Evolutionary conservation across 2,329 filamentous ascomycete species (phyloP), one percentile per base, ranked within the genome.

Genomic region (Penicillium expansum): DNA sequence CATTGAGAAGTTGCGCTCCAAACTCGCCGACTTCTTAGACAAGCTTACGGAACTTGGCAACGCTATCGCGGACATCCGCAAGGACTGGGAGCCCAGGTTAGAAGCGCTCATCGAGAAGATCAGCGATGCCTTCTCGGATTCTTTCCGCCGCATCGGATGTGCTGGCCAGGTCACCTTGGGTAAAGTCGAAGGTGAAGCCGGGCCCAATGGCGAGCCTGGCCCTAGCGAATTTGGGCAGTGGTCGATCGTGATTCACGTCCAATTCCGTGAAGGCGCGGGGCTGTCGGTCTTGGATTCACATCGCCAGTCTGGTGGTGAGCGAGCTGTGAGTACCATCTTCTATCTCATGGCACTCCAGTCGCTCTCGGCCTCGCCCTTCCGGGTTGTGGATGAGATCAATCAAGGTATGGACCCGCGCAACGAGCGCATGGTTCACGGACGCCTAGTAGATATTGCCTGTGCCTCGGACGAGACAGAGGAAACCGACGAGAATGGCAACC

Each of bases 351-450:
- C 94, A 5, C 84, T 99, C 27, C 94, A 99, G 74, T 90, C 90
- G 48, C 87, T 99, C 68, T 93, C 94, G 16, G 89, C 92, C 68
- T 92, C 92, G 4, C 94, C 94, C 1, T 99, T 99, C 83, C 91
- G 94, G 51, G 93, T 99, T 48, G 94, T 99, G 57, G 94, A 99
- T 76, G 94, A 99, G 78, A 99, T 99, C 81, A 99, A 99, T 71
- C 94, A 99, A 77, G 94, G 94, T 64, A 99, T 99, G 94, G 94
- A 99, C 74, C 94, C 93, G 42, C 88, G 94, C 68, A 99, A 99
- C 76, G 94, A 99, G 77, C 90, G 94, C 66, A 95, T 97, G 85
- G 92, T 99, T 16, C 94, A 99, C 77, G 91, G 93, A 71, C 90
- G 94, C 62, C 95, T 99, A 89, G 94, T 99, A 9, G 92, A 97